Percentiles rank a stretch among this genome's conserved stretches.
phyloP scores from a whole-genome alignment of 2,329 filamentous ascomycete species.

The Pseudocercospora fijiensis region DNA sequence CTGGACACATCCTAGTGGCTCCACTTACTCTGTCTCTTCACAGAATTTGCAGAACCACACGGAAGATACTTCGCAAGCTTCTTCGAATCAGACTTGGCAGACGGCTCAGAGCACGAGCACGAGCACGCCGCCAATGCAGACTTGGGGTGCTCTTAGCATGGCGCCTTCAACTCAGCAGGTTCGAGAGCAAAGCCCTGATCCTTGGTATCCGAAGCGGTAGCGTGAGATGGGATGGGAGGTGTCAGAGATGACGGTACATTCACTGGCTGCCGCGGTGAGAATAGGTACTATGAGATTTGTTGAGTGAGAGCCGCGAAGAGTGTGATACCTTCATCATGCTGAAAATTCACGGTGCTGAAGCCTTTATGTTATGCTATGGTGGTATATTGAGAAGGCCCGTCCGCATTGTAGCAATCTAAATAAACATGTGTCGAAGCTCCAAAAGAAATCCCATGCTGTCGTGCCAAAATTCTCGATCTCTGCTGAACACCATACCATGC shows the following conservation, averaged over 20 bases:
- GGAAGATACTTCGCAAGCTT: not conserved
- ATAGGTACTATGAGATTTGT: not conserved
- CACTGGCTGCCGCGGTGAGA: too few species aligned
- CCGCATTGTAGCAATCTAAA: not conserved
- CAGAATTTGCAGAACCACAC: slow-evolving; percentile 2
- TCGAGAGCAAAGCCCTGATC: slow-evolving; percentile 29
- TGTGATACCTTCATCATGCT: not conserved
- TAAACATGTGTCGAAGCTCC: too few species aligned
- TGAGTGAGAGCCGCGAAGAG: not conserved
- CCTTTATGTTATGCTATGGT: not conserved
- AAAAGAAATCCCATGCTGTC: not conserved
- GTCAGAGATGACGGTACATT: too few species aligned
- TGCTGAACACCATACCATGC: not conserved
- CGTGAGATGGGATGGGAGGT: not conserved
- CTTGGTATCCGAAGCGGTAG: slow-evolving; percentile 30
- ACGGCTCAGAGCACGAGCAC: slow-evolving; percentile 5
- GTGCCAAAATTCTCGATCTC: not conserved
- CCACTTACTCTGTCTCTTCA: not conserved
- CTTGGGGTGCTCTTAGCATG: slow-evolving; percentile 17
- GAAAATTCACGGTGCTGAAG: not conserved
- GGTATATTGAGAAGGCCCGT: too few species aligned
- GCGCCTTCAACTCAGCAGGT: slow-evolving; percentile 3
- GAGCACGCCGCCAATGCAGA: slow-evolving; percentile 9
- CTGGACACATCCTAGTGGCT: not conserved
- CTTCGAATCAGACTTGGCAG: not conserved